phyloP scores from a whole-genome alignment of 2,329 filamentous ascomycete genomes.

The Phialocephala subalpina region DNA sequence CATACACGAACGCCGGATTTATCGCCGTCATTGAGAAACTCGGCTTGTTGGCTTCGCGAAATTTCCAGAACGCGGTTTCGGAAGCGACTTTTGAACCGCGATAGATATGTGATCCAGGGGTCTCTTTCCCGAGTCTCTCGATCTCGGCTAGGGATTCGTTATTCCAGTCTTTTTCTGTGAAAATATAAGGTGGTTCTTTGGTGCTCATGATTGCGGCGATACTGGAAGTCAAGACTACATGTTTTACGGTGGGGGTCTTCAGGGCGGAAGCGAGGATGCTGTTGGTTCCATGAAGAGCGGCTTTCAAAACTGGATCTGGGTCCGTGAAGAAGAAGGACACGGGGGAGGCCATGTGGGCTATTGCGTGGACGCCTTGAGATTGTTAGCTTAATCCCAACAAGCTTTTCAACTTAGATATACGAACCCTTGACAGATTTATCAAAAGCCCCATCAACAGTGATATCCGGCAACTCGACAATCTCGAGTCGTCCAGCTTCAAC shows the following conservation, averaged over 20 bases:
- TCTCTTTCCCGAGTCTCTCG: neutral
- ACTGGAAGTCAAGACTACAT: neutral
- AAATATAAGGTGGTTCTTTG: neutral
- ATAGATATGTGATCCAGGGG: neutral
- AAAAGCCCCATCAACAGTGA: conserved; percentile 2
- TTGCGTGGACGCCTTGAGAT: neutral
- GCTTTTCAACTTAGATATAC: neutral
- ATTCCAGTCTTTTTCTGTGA: conserved; percentile 3
- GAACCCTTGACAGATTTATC: neutral
- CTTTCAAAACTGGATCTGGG: neutral
- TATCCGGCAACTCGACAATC: conserved; percentile 1
- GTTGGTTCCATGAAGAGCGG: neutral
- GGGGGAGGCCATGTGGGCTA: conserved; percentile 1
- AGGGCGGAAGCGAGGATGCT: neutral
- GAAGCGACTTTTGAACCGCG: neutral
- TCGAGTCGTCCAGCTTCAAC: conserved; percentile 1
- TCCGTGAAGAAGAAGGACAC: conserved; percentile 2
- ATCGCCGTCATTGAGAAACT: neutral
- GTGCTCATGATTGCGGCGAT: neutral
- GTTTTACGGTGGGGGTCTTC: neutral
- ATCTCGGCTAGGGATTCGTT: neutral
- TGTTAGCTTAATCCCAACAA: neutral
- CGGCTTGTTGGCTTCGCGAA: neutral
- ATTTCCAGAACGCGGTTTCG: neutral
- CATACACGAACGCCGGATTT: neutral